Evolutionary conservation across 179 eudicot genomes (phyloP).

Genomic region (Nepenthes alata): DNA sequence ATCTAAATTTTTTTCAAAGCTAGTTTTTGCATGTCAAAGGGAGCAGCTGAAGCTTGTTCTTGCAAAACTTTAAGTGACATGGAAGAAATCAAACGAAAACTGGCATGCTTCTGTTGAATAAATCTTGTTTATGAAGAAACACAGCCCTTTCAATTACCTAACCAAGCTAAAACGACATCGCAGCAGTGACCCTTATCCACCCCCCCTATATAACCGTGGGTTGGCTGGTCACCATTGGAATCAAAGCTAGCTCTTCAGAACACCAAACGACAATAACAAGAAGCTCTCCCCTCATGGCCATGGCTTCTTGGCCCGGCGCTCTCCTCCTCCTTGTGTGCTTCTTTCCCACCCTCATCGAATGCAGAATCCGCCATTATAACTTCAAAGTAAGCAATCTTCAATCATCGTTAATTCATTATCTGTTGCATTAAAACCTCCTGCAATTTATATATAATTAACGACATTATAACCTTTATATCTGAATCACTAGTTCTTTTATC

Average conservation of each 20-base stretch:
- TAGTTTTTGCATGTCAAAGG: no score
- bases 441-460: no score
- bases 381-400: conserved; percentile 31
- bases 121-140: conserved; percentile 22
- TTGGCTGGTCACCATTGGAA: conserved; percentile 12
- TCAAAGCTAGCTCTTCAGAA: conserved; percentile 1
- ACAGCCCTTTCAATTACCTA: conserved; percentile 28
- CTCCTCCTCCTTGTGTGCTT: conserved; percentile 21
- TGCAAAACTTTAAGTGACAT: conserved; percentile 21
- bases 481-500: background rate
- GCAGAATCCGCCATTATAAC: conserved; percentile 40
- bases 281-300: background rate
- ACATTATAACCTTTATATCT: background rate
- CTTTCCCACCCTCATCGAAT: conserved; percentile 24
- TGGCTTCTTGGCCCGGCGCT: conserved; percentile 23
- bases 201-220: conserved; percentile 26
- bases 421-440: no score
- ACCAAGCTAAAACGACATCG: conserved; percentile 39
- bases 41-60: no score
- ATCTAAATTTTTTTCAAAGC: no score
- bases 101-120: background rate
- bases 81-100: conserved; percentile 15
- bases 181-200: conserved; percentile 12
- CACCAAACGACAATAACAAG: background rate
- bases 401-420: background rate